Conservation (phyloP, 805 yeast genomes). For the Phaffomyces opuntiae region DNA sequence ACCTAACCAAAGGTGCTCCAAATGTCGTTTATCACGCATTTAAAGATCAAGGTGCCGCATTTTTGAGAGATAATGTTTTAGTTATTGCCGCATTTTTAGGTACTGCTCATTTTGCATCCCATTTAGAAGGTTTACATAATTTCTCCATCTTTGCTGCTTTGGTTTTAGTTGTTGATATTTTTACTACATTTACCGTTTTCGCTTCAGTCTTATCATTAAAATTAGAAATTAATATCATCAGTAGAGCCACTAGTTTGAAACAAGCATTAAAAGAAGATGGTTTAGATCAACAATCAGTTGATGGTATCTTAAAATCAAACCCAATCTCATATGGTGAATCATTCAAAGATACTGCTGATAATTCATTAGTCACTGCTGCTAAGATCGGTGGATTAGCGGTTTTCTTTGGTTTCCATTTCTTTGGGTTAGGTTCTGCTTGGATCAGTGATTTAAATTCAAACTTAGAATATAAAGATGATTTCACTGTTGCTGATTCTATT, state of each 20-base stretch:
- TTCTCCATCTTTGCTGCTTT: constrained; percentile 72
- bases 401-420: constrained; percentile 57
- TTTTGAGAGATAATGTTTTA: constrained; percentile 66
- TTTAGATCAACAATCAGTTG: constrained; percentile 65
- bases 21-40: constrained; percentile 29
- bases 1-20: constrained; percentile 27
- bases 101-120: constrained; percentile 58
- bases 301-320: constrained; percentile 42
- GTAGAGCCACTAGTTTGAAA: constrained; percentile 70
- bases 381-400: constrained; percentile 54
- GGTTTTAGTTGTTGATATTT: constrained; percentile 62
- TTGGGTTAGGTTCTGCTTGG: constrained; percentile 69
- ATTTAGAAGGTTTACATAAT: constrained; percentile 66
- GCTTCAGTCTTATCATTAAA: constrained; percentile 80
- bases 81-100: constrained; percentile 64
- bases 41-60: constrained; percentile 28
- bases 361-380: constrained; percentile 42
- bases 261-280: constrained; percentile 92
- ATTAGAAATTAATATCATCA: constrained; percentile 81
- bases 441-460: constrained; percentile 41
- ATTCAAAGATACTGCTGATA: constrained; percentile 27
- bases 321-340: constrained; percentile 19
- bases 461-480: constrained; percentile 13
- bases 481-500: constrained; percentile 21
- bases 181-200: constrained; percentile 73